Percentiles rank a stretch among this genome's conserved stretches.
phyloP scores from a whole-genome alignment of 305 asterid genomes.

The Fraxinus greggii region DNA sequence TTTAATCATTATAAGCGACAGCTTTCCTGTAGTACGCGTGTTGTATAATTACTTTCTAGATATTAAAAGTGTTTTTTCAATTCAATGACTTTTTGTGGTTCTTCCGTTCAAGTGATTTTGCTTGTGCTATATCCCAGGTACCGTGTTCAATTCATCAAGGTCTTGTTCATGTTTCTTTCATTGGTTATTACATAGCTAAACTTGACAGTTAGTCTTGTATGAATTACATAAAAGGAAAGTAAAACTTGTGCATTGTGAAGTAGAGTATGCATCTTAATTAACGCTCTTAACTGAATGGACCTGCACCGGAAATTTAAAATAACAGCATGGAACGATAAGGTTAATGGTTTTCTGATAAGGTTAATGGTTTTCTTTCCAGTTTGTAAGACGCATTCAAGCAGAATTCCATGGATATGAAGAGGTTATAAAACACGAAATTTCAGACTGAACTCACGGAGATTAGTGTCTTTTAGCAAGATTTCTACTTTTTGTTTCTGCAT shows the following conservation, averaged over 20 bases:
- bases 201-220: background rate
- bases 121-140: background rate
- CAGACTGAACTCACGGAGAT: background rate
- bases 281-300: background rate
- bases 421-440: background rate
- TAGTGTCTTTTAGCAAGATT: no score
- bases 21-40: conserved; percentile 25
- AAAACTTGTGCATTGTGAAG: background rate
- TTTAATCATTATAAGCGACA: background rate
- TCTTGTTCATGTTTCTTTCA: background rate
- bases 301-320: background rate
- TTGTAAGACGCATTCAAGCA: background rate
- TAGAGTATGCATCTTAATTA: background rate
- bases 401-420: background rate
- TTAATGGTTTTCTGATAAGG: background rate
- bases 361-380: background rate
- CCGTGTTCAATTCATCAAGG: background rate
- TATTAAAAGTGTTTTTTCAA: background rate
- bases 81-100: background rate
- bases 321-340: background rate
- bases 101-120: background rate
- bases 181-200: background rate
- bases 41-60: conserved; percentile 34
- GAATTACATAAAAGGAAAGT: background rate
- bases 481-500: background rate